These are phyloP conservation scores for Capsella bursapastoris DNA, from an alignment of 345 rosid genomes.

Conservation along the genomic window DNA sequence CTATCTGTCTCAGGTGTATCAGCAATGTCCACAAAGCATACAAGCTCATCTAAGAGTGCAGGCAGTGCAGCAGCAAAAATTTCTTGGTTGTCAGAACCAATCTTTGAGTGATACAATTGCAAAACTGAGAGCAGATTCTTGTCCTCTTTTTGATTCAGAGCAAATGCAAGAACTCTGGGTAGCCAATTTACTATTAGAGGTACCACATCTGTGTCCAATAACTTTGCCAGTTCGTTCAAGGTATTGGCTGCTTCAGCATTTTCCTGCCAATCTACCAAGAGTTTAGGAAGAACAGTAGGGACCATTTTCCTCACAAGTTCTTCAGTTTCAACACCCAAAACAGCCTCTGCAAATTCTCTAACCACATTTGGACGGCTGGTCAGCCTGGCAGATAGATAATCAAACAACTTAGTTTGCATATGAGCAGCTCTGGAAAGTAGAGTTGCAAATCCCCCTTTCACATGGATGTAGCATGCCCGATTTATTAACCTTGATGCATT, in stretches of 20 bases:
- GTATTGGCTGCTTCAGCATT: slow-evolving; percentile 63
- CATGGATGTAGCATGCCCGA: slow-evolving; percentile 72
- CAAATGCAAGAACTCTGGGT: slow-evolving; percentile 93
- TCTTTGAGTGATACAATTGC: slow-evolving; percentile 79
- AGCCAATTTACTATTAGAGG: slow-evolving; percentile 85
- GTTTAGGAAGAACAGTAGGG: slow-evolving; percentile 90
- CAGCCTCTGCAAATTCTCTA: slow-evolving; percentile 93
- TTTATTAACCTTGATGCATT: slow-evolving; percentile 73
- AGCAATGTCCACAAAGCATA: slow-evolving; percentile 81
- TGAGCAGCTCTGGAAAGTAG: slow-evolving; percentile 64
- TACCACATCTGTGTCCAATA: slow-evolving; percentile 67
- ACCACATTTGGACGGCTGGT: slow-evolving; percentile 66
- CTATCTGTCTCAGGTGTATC: slow-evolving; percentile 70
- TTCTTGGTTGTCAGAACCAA: slow-evolving; percentile 86
- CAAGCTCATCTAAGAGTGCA: slow-evolving; percentile 88
- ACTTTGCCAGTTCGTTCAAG: slow-evolving; percentile 72
- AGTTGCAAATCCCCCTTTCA: slow-evolving; percentile 73
- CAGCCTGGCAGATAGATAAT: slow-evolving; percentile 66
- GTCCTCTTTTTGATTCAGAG: slow-evolving; percentile 74
- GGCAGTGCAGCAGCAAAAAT: slow-evolving; percentile 94
- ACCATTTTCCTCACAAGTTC: slow-evolving; percentile 78
- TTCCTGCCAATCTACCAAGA: slow-evolving; percentile 76
- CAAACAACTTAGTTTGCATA: slow-evolving; percentile 67
- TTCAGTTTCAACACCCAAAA: slow-evolving; percentile 70
- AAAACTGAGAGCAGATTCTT: slow-evolving; percentile 68